phyloP scores from a whole-genome alignment of 2,329 filamentous ascomycete genomes.

The Venturia nashicola region DNA sequence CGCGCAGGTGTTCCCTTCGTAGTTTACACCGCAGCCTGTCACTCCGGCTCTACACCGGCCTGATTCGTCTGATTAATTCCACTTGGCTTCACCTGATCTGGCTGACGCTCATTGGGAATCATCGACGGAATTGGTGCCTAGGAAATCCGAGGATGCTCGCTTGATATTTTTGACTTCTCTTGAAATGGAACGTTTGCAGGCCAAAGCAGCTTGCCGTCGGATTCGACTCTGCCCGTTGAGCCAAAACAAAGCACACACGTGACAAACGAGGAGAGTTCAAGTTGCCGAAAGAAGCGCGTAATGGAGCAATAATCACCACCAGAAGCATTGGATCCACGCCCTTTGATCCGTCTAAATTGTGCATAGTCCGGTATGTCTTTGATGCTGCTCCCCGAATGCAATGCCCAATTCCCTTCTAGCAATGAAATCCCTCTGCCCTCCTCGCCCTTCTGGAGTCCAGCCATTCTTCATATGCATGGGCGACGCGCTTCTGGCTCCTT shows the following conservation, averaged over 20 bases:
- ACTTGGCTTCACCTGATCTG: background rate
- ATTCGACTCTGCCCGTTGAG: background rate
- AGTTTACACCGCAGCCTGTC: background rate
- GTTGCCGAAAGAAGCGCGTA: background rate
- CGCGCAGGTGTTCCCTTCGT: background rate
- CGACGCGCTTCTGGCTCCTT: background rate
- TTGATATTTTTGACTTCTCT: background rate
- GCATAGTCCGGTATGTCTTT: conserved; percentile 4
- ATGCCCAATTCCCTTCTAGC: background rate
- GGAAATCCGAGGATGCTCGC: background rate
- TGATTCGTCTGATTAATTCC: background rate
- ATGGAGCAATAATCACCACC: conserved; percentile 4
- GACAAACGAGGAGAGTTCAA: background rate
- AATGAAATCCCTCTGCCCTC: background rate
- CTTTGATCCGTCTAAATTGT: conserved; percentile 2
- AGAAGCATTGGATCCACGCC: conserved; percentile 3
- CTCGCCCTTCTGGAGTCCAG: background rate
- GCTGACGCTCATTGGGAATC: background rate
- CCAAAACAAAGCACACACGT: background rate
- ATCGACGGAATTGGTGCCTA: background rate
- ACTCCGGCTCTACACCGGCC: background rate
- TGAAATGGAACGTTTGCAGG: background rate
- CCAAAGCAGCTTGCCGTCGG: background rate
- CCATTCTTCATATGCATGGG: background rate
- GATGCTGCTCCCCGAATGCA: background rate